These are phyloP conservation scores for Blastobotrys serpentis DNA, from an alignment of 1,139 yeast species.

Conservation along the genomic window DNA sequence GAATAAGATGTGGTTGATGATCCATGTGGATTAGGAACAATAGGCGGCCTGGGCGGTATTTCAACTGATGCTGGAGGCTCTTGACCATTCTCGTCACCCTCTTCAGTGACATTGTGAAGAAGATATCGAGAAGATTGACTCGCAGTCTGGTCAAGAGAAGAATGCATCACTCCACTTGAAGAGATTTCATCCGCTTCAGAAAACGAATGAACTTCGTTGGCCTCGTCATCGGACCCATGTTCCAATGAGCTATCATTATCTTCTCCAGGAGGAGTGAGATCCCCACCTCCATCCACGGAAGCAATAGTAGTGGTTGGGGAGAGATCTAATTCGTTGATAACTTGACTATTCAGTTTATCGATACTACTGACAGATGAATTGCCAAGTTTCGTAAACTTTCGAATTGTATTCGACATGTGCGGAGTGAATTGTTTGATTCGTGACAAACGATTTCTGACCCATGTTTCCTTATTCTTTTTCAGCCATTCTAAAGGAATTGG, in stretches of 20 bases:
- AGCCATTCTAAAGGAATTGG: conserved; percentile 65
- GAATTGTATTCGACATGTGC: conserved; percentile 9
- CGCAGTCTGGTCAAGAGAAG: neutral
- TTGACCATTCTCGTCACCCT: neutral
- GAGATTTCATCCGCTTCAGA: neutral
- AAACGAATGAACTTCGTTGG: neutral
- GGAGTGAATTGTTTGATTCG: conserved; percentile 13
- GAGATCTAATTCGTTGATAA: conserved; percentile 12
- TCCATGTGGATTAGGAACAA: neutral
- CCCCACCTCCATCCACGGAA: neutral
- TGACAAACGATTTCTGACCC: conserved; percentile 14
- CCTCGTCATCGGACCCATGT: neutral
- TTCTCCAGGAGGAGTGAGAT: too few species aligned
- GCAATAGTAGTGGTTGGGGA: conserved; percentile 12
- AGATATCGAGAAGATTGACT: neutral
- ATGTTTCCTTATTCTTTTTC: conserved; percentile 27
- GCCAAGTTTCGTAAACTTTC: neutral
- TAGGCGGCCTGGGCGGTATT: neutral
- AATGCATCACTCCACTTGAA: neutral
- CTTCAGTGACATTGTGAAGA: conserved; percentile 5
- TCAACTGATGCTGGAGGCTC: too few species aligned
- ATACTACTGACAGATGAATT: conserved; percentile 2
- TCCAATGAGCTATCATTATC: too few species aligned
- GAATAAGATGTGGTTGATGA: conserved; percentile 5
- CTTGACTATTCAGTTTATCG: conserved; percentile 13